Percentiles rank a stretch among this genome's conserved stretches.
phyloP scores from a whole-genome alignment of 2,329 filamentous ascomycete genomes.

The Aspergillus niger region DNA sequence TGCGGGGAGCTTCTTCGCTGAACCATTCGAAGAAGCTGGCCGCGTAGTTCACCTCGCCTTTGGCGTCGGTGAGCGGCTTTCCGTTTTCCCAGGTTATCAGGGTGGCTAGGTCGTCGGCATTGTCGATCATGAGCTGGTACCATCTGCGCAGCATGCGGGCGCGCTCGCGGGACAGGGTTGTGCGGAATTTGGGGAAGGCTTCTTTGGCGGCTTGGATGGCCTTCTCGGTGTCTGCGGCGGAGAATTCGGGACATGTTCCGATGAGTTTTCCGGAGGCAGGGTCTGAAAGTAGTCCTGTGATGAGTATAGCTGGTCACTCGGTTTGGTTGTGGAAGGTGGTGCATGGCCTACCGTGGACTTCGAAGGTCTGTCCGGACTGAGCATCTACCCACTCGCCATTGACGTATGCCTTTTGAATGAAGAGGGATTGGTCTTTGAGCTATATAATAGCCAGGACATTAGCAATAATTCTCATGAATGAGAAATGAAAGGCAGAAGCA shows the following conservation, averaged over 20 bases:
- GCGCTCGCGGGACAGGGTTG: conserved; percentile 62
- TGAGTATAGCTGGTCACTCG: neutral
- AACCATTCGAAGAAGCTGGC: conserved; percentile 66
- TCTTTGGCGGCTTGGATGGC: conserved; percentile 82
- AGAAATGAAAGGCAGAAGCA: neutral
- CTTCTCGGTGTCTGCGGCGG: conserved; percentile 70
- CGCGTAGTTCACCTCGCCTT: conserved; percentile 61
- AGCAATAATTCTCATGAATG: neutral
- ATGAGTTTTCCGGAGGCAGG: conserved; percentile 80
- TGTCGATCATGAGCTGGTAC: conserved; percentile 67
- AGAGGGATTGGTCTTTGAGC: conserved; percentile 77
- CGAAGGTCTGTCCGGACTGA: conserved; percentile 86
- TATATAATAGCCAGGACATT: conserved; percentile 34
- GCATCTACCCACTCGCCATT: conserved; percentile 91
- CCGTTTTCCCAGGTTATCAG: conserved; percentile 72
- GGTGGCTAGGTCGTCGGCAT: conserved; percentile 65
- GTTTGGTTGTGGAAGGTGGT: too few species aligned
- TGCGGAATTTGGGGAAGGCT: conserved; percentile 65
- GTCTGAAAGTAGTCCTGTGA: conserved; percentile 53
- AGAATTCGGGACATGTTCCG: conserved; percentile 80
- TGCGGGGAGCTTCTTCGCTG: conserved; percentile 60
- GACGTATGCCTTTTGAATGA: conserved; percentile 83
- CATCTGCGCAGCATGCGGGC: conserved; percentile 65
- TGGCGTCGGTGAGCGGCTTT: conserved; percentile 64
- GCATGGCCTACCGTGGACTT: conserved; percentile 65